Evolutionary conservation across 257 asterid genomes (phyloP).

Genomic region (Fraxinus americana): DNA sequence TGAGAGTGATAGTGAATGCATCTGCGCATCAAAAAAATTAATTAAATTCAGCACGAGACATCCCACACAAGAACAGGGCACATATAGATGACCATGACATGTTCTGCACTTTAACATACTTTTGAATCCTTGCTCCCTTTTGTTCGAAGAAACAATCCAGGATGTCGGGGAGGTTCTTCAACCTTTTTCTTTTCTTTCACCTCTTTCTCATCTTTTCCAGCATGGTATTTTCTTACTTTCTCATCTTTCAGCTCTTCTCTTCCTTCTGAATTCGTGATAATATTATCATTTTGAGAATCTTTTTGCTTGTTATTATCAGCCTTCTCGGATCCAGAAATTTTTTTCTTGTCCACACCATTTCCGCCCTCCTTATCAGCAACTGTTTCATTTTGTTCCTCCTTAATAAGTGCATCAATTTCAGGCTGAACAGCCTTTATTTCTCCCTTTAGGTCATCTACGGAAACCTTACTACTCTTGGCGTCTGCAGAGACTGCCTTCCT

Average conservation of each 20-base stretch:
- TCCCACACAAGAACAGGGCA: conserved; percentile 8
- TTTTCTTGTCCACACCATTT: conserved; percentile 35
- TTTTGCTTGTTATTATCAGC: conserved; percentile 35
- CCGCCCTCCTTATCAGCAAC: conserved; percentile 47
- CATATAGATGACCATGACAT: background rate
- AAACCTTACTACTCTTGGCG: conserved; percentile 35
- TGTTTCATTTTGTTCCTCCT: conserved; percentile 34
- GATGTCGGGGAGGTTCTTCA: conserved; percentile 87
- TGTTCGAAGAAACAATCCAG: conserved; percentile 83
- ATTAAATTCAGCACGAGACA: conserved; percentile 15
- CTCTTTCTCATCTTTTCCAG: conserved; percentile 47
- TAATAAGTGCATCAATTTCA: conserved; percentile 31
- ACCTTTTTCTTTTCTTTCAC: conserved; percentile 57
- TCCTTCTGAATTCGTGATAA: conserved; percentile 38
- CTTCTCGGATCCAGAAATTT: conserved; percentile 39
- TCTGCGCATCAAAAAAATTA: conserved; percentile 40
- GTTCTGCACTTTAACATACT: conserved; percentile 45
- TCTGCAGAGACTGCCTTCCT: conserved; percentile 53
- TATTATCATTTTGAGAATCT: conserved; percentile 36
- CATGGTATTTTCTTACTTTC: conserved; percentile 45
- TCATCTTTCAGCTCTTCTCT: conserved; percentile 47
- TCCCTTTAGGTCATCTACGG: conserved; percentile 41
- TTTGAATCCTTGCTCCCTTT: conserved; percentile 68
- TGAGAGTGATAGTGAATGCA: conserved; percentile 82
- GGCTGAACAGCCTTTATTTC: conserved; percentile 33